Conservation (phyloP, 805 yeast species). For the Maudiozyma serrabonitensis region DNA sequence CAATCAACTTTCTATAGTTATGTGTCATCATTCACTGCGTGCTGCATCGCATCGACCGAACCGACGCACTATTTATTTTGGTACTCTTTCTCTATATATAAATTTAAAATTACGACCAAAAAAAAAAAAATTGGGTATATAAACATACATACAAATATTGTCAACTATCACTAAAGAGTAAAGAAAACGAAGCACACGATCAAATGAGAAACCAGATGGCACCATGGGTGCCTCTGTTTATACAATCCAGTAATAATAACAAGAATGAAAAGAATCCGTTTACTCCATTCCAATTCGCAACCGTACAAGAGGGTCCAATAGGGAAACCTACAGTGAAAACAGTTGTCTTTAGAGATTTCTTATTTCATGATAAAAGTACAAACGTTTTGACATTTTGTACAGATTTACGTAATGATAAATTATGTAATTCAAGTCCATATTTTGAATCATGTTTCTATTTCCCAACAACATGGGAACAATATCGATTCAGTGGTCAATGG, state of each 20-base stretch:
- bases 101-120: too few species aligned
- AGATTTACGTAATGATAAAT: slow-evolving; percentile 61
- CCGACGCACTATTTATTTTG: too few species aligned
- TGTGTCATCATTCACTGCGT: too few species aligned
- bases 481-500: slow-evolving; percentile 61
- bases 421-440: slow-evolving; percentile 38
- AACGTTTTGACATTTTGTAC: slow-evolving; percentile 63
- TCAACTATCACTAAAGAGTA: too few species aligned
- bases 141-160: too few species aligned
- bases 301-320: slow-evolving; percentile 37
- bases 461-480: slow-evolving; percentile 51
- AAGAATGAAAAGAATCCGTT: slow-evolving; percentile 34
- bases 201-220: slow-evolving; percentile 40
- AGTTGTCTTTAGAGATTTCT: slow-evolving; percentile 62
- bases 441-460: slow-evolving; percentile 77
- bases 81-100: too few species aligned
- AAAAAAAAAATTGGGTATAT: too few species aligned
- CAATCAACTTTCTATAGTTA: neutral
- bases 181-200: too few species aligned
- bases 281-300: slow-evolving; percentile 56
- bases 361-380: slow-evolving; percentile 57
- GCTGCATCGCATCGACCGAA: neutral
- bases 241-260: slow-evolving; percentile 42
- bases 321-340: slow-evolving; percentile 60
- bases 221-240: slow-evolving; percentile 68